Conservation (phyloP, 768 basidiomycete genomes). For the Leccinum subtestaceum region DNA sequence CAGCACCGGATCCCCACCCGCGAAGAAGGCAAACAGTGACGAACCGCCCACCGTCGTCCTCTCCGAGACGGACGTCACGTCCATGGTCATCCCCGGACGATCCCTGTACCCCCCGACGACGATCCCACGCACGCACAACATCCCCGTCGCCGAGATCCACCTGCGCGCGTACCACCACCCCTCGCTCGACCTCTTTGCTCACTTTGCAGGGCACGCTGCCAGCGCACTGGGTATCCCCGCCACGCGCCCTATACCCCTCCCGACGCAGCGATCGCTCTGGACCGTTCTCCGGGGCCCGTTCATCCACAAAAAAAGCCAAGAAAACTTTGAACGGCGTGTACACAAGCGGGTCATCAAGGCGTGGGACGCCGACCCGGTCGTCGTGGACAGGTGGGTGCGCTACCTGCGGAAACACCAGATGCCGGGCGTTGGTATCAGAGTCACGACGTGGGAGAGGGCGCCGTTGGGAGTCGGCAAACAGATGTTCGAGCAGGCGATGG, state of each 20-base stretch:
- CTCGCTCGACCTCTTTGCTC: slow-evolving; percentile 74
- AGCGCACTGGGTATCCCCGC: slow-evolving; percentile 80
- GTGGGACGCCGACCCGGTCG: slow-evolving; percentile 80
- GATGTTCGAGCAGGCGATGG: slow-evolving; percentile 36
- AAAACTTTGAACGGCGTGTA: slow-evolving; percentile 87
- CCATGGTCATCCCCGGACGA: slow-evolving; percentile 62
- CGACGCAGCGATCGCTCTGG: slow-evolving; percentile 75
- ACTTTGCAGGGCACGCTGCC: slow-evolving; percentile 83
- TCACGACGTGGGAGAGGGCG: slow-evolving; percentile 71
- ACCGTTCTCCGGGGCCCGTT: slow-evolving; percentile 87
- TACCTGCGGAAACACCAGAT: slow-evolving; percentile 76
- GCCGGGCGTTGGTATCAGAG: slow-evolving; percentile 85
- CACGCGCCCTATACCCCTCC: slow-evolving; percentile 61
- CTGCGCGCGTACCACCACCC: slow-evolving; percentile 72
- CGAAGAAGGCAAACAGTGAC: not conserved
- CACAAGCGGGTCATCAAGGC: slow-evolving; percentile 88
- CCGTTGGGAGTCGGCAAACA: slow-evolving; percentile 50
- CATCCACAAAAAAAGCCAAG: slow-evolving; percentile 89
- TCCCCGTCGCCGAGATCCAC: slow-evolving; percentile 81
- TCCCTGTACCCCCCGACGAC: slow-evolving; percentile 50
- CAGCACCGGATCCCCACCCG: slow-evolving; percentile 8
- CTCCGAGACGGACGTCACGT: slow-evolving; percentile 44
- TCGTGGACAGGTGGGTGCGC: slow-evolving; percentile 75
- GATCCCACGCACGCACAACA: slow-evolving; percentile 59
- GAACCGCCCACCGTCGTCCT: slow-evolving; percentile 13